These are phyloP conservation scores for Phytopythium aichiense DNA, from an alignment of 352 stramenopile genomes.

Conservation along the genomic window DNA sequence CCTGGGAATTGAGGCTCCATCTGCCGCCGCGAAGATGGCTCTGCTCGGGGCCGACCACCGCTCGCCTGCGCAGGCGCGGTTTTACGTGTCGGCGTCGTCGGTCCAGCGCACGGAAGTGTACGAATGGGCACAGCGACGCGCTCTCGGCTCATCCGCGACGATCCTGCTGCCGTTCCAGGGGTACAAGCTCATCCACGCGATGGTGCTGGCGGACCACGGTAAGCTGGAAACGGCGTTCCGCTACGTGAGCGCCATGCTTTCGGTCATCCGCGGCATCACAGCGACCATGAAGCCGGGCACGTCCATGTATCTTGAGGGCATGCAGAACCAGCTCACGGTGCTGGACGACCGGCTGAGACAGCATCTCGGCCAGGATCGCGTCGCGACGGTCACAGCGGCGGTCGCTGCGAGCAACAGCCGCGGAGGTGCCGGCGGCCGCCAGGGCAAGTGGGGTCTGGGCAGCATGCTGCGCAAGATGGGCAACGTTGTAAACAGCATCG, in stretches of 20 bases:
- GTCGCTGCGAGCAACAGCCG: constrained; percentile 16
- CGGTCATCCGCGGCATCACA: constrained; percentile 65
- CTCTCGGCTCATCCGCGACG: constrained; percentile 34
- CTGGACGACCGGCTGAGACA: constrained; percentile 83
- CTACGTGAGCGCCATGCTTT: constrained; percentile 85
- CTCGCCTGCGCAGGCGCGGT: constrained; percentile 63
- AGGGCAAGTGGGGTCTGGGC: constrained; percentile 76
- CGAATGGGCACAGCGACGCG: constrained; percentile 74
- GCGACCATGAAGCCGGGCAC: constrained; percentile 77
- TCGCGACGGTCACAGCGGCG: constrained; percentile 54
- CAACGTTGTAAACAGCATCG: constrained; percentile 84
- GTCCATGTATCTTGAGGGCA: constrained; percentile 85
- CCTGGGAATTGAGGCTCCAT: constrained; percentile 68
- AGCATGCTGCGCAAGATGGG: constrained; percentile 84
- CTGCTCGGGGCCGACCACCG: constrained; percentile 75
- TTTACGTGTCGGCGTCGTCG: constrained; percentile 72
- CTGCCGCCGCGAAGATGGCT: constrained; percentile 72
- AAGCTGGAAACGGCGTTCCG: constrained; percentile 83
- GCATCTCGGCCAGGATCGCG: constrained; percentile 73
- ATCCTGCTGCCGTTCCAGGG: constrained; percentile 85
- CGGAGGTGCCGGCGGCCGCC: constrained; percentile 27
- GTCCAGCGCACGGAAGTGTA: constrained; percentile 86
- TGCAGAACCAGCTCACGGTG: constrained; percentile 85
- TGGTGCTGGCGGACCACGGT: constrained; percentile 79
- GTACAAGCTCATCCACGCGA: constrained; percentile 88